Evolutionary conservation across 768 basidiomycete species (phyloP).

Genomic region (Trametes gibbosa): DNA sequence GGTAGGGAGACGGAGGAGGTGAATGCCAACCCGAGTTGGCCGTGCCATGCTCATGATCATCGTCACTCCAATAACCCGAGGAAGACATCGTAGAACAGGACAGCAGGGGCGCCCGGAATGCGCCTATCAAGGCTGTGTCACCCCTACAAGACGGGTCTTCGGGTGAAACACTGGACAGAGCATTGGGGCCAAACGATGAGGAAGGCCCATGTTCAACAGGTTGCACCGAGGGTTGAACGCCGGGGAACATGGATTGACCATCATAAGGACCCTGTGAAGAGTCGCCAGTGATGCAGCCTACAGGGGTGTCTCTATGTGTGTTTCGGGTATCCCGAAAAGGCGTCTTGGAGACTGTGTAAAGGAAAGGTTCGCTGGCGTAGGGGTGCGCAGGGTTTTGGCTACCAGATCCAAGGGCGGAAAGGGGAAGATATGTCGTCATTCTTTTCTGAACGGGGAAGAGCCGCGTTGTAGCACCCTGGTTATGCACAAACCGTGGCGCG

Average conservation of each 20-base stretch:
- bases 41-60: neutral
- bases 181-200: neutral
- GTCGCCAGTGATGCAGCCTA: neutral
- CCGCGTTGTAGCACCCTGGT: constrained; percentile 1
- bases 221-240: neutral
- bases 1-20: neutral
- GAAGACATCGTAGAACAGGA: neutral
- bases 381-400: neutral
- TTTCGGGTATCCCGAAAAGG: neutral
- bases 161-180: neutral
- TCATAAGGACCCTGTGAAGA: neutral
- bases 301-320: neutral
- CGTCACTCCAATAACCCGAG: neutral
- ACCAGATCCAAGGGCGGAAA: neutral
- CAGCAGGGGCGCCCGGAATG: constrained; percentile 11
- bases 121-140: constrained; percentile 2
- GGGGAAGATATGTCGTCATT: neutral
- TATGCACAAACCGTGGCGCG: constrained; percentile 9
- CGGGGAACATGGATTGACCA: neutral
- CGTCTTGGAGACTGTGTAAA: constrained; percentile 7
- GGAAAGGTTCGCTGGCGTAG: constrained; percentile 10
- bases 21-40: neutral
- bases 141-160: neutral
- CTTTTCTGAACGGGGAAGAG: neutral
- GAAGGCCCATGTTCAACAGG: neutral